Conservation (phyloP, 2,329 filamentous ascomycete species). For the Nothomitra cinnamomea region DNA sequence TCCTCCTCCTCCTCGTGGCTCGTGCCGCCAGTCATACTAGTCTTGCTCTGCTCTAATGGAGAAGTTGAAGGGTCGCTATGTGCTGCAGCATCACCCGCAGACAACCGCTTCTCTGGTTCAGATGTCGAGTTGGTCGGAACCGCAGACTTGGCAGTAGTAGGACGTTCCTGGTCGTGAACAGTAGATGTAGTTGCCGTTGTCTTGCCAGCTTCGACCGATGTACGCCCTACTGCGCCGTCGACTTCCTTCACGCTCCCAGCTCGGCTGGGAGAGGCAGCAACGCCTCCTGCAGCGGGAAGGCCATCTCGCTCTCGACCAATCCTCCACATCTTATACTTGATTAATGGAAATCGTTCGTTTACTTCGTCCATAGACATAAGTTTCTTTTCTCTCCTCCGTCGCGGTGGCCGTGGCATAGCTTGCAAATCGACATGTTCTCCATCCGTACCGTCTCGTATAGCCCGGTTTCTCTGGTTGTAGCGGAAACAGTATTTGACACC, state of each 20-base stretch:
- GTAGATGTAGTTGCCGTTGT: constrained; percentile 18
- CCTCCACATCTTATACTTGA: constrained; percentile 94
- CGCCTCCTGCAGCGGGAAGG: constrained; percentile 67
- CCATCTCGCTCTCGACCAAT: constrained; percentile 68
- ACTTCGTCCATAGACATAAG: constrained; percentile 98
- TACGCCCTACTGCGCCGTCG: constrained; percentile 13
- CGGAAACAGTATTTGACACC: constrained; percentile 99
- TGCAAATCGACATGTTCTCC: constrained; percentile 73
- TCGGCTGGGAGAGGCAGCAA: constrained; percentile 56
- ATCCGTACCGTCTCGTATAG: constrained; percentile 57
- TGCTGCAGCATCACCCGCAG: not conserved
- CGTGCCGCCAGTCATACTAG: not conserved
- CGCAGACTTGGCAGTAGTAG: not conserved
- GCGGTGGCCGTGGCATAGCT: constrained; percentile 68
- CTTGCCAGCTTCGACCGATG: constrained; percentile 12
- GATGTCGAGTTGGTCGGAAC: not conserved
- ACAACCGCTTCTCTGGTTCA: not conserved
- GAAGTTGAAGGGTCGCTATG: not conserved
- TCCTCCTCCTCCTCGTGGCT: constrained; percentile 54
- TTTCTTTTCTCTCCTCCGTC: constrained; percentile 88
- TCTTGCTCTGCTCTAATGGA: constrained; percentile 1
- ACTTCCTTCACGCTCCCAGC: constrained; percentile 52
- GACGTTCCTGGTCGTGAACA: not conserved
- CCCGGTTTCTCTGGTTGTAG: constrained; percentile 87
- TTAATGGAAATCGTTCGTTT: constrained; percentile 88